A percentile compares a stretch with the other conserved stretches of the same genome.
phyloP scores from a whole-genome alignment of 306 rosid species.

The Betula pendula region DNA sequence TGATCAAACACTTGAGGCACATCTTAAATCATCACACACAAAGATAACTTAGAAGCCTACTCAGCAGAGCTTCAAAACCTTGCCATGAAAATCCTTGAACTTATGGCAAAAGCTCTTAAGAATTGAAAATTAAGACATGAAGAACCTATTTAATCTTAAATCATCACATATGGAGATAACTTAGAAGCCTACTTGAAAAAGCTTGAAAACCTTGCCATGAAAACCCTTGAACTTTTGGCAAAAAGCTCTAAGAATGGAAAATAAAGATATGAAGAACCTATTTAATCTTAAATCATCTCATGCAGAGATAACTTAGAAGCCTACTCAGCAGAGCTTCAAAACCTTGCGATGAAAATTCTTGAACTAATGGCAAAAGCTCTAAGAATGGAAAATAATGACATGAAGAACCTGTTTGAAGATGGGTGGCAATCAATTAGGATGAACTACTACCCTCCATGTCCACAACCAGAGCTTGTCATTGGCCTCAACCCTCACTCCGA shows the following conservation, averaged over 20 bases:
- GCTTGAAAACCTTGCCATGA: no score
- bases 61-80: constrained; percentile 15
- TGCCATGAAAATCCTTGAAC: constrained; percentile 16
- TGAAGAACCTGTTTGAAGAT: constrained; percentile 31
- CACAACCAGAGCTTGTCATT: constrained; percentile 21
- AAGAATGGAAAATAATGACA: constrained; percentile 22
- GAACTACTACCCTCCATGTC: constrained; percentile 50
- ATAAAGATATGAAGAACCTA: no score
- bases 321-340: constrained; percentile 19
- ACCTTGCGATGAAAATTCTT: constrained; percentile 17
- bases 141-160: constrained; percentile 21
- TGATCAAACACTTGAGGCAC: no score
- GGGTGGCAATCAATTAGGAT: constrained; percentile 32
- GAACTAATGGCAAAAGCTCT: not conserved
- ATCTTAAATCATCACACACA: not conserved
- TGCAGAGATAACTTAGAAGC: constrained; percentile 31
- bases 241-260: no score
- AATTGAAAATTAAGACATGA: constrained; percentile 27
- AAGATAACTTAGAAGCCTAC: constrained; percentile 31
- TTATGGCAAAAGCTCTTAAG: constrained; percentile 26
- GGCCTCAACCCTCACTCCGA: no score
- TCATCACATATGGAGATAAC: no score
- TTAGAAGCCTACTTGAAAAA: no score
- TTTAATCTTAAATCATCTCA: no score
- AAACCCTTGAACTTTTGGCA: no score